Evolutionary conservation across 352 stramenopile species (phyloP).

Genomic region (Aphanomyces stellatus): DNA sequence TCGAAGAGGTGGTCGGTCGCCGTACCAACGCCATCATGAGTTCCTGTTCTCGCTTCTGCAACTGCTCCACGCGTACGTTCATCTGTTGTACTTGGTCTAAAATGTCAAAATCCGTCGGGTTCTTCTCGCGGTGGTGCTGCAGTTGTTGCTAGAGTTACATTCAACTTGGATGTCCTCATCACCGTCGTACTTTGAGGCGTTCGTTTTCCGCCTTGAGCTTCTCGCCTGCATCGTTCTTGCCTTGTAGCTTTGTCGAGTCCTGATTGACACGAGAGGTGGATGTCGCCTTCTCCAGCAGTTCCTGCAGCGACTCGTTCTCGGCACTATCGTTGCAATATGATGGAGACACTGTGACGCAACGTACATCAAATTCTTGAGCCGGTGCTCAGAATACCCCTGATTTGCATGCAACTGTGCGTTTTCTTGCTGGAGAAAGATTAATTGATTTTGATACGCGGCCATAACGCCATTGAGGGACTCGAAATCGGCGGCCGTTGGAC

Average conservation of each 20-base stretch:
- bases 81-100: constrained; percentile 26
- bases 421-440: constrained; percentile 52
- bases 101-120: neutral
- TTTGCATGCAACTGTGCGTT: constrained; percentile 38
- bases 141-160: constrained; percentile 5
- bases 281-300: constrained; percentile 12
- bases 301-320: constrained; percentile 41
- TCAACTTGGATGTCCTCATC: neutral
- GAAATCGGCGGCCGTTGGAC: constrained; percentile 6
- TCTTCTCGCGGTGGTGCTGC: neutral
- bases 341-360: neutral
- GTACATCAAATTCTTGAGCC: constrained; percentile 5
- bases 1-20: neutral
- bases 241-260: constrained; percentile 8
- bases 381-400: constrained; percentile 18
- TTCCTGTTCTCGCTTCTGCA: constrained; percentile 70
- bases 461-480: constrained; percentile 18
- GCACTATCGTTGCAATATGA: constrained; percentile 25
- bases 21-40: constrained; percentile 71
- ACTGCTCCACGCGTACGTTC: constrained; percentile 48
- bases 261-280: too few relatives aligned
- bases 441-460: constrained; percentile 39
- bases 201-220: constrained; percentile 19
- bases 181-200: neutral
- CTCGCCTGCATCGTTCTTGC: constrained; percentile 21